Percentiles rank a stretch among this genome's conserved stretches.
These are phyloP conservation scores for Cenchrus fungigraminus DNA, from an alignment of 176 grass and related monocot species.

Conservation along the genomic window DNA sequence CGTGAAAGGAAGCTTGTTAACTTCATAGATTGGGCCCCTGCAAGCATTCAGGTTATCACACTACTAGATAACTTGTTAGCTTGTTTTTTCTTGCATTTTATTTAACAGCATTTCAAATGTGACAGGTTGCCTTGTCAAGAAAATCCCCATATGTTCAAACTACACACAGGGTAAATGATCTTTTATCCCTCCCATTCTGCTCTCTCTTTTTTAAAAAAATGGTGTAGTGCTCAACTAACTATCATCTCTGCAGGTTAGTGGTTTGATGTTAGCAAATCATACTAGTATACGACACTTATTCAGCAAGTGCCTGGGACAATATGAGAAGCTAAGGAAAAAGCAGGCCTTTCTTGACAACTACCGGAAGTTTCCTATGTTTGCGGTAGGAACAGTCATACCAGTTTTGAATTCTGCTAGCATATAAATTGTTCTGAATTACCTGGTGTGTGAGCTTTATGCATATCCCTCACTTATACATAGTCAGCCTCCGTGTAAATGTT, in stretches of 20 bases:
- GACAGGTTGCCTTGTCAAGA: constrained; percentile 95
- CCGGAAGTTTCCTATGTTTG: constrained; percentile 95
- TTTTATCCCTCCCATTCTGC: background rate
- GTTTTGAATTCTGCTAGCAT: constrained; percentile 3
- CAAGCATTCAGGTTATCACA: constrained; percentile 86
- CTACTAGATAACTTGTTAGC: background rate
- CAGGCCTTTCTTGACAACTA: constrained; percentile 99
- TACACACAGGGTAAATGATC: constrained; percentile 83
- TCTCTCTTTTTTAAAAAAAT: background rate
- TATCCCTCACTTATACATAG: background rate
- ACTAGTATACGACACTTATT: constrained; percentile 96
- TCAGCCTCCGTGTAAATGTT: background rate
- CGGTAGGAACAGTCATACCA: constrained; percentile 44
- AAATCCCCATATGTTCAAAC: constrained; percentile 99
- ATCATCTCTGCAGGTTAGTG: constrained; percentile 71
- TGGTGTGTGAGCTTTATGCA: background rate
- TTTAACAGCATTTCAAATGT: constrained; percentile 21
- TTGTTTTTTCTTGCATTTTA: constrained; percentile 6
- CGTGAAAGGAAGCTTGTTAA: constrained; percentile 98
- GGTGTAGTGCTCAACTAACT: constrained; percentile 6
- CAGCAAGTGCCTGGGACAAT: constrained; percentile 85
- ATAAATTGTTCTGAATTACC: constrained; percentile 15
- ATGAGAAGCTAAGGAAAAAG: constrained; percentile 95
- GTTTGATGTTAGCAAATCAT: constrained; percentile 96
- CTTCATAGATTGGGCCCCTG: constrained; percentile 98